Conservation (phyloP, 2,329 filamentous ascomycete species). For the Emericellopsis atlantica region DNA sequence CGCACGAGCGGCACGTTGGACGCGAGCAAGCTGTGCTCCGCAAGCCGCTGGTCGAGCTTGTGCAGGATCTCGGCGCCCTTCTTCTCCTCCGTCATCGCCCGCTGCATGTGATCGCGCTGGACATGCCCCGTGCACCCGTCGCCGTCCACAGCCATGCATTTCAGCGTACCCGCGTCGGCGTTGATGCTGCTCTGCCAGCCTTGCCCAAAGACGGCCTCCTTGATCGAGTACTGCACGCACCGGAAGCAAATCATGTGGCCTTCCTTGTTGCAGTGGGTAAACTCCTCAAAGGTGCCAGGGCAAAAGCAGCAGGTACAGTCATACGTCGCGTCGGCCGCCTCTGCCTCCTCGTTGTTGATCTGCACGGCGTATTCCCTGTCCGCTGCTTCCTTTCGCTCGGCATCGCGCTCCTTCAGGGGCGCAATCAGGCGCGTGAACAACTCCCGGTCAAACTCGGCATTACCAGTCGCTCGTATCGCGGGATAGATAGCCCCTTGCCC, state of each 20-base stretch:
- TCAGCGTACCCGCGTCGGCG: slow-evolving; percentile 57
- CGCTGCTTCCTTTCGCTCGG: slow-evolving; percentile 29
- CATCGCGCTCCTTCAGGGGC: slow-evolving; percentile 34
- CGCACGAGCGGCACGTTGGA: slow-evolving; percentile 64
- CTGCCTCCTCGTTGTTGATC: slow-evolving; percentile 47
- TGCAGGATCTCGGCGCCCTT: slow-evolving; percentile 59
- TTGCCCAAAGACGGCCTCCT: slow-evolving; percentile 86
- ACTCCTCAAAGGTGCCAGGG: slow-evolving; percentile 58
- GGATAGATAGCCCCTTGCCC: slow-evolving; percentile 45
- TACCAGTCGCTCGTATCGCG: slow-evolving; percentile 52
- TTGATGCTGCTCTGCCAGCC: slow-evolving; percentile 78
- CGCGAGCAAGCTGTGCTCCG: slow-evolving; percentile 62
- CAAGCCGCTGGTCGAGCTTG: slow-evolving; percentile 68
- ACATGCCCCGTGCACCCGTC: slow-evolving; percentile 65
- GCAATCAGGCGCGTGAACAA: slow-evolving; percentile 43
- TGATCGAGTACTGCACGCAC: slow-evolving; percentile 71
- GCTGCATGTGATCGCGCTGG: slow-evolving; percentile 53
- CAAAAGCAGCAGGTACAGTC: slow-evolving; percentile 75
- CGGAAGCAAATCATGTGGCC: slow-evolving; percentile 68
- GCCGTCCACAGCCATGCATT: slow-evolving; percentile 66
- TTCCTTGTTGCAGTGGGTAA: slow-evolving; percentile 55
- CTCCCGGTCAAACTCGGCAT: slow-evolving; percentile 49
- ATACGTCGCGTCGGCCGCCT: slow-evolving; percentile 39
- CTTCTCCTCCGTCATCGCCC: slow-evolving; percentile 57
- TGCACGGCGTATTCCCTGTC: slow-evolving; percentile 40